A percentile compares a stretch with the other conserved stretches of the same genome.
These are phyloP conservation scores for Exophiala phaeomuriformis DNA, from an alignment of 2,329 filamentous ascomycete genomes.

Conservation along the genomic window DNA sequence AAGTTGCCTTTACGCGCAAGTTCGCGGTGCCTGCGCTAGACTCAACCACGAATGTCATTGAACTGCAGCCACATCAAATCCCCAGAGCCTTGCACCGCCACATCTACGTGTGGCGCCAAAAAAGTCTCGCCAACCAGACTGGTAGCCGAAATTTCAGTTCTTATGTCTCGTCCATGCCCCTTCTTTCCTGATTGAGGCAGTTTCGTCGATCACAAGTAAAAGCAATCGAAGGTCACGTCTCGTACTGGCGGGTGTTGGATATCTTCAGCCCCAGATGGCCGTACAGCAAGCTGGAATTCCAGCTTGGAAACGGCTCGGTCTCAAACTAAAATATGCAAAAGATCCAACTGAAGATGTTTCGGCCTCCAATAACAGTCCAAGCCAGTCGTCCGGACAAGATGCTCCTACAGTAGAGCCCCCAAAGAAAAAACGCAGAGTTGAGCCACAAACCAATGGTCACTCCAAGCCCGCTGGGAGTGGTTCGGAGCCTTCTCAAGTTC, in stretches of 20 bases:
- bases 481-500: neutral
- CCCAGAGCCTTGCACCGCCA: conserved; percentile 4
- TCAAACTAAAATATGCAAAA: conserved; percentile 52
- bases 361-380: neutral
- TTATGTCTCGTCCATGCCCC: neutral
- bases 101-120: neutral
- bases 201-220: too few relatives aligned
- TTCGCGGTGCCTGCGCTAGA: conserved; percentile 7
- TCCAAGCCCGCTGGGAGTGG: neutral
- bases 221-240: neutral
- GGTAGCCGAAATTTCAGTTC: neutral
- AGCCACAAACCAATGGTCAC: neutral
- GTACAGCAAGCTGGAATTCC: conserved; percentile 35
- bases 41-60: neutral
- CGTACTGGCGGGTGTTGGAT: neutral
- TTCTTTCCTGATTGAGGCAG: neutral
- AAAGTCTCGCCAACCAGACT: neutral
- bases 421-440: conserved; percentile 16
- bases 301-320: conserved; percentile 54
- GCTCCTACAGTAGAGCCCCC: conserved; percentile 7
- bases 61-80: neutral
- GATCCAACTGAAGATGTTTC: conserved; percentile 15
- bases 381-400: conserved; percentile 1
- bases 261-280: neutral
- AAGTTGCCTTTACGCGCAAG: conserved; percentile 6